A percentile compares a stretch with the other conserved stretches of the same genome.
phyloP scores from a whole-genome alignment of 257 asterid genomes.

The Fraxinus anomala region DNA sequence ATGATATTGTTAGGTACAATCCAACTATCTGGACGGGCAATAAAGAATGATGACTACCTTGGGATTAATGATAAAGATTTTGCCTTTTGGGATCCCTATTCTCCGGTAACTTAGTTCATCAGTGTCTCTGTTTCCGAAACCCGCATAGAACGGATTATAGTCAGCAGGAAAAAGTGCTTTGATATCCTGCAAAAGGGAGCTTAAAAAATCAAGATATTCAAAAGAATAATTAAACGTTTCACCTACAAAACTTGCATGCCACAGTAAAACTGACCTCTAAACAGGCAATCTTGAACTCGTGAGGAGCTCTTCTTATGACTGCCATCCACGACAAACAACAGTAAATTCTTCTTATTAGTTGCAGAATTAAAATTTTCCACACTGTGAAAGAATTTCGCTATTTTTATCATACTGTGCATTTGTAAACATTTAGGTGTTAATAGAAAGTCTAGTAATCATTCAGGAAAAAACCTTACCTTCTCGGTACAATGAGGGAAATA shows the following conservation, averaged over 20 bases:
- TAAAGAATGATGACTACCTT: slow-evolving; percentile 50
- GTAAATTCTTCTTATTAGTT: neutral
- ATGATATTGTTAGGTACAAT: too few species aligned
- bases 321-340: slow-evolving; percentile 31
- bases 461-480: slow-evolving; percentile 58
- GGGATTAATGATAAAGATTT: slow-evolving; percentile 95
- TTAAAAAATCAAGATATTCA: neutral
- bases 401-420: neutral
- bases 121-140: slow-evolving; percentile 96
- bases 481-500: slow-evolving; percentile 89
- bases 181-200: slow-evolving; percentile 65
- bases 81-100: slow-evolving; percentile 98
- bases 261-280: slow-evolving; percentile 65
- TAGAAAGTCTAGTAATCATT: neutral
- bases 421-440: neutral
- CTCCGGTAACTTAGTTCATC: slow-evolving; percentile 98
- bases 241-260: neutral
- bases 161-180: slow-evolving; percentile 95
- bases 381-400: neutral
- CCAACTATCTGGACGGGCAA: neutral
- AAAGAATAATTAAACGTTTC: neutral
- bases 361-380: neutral
- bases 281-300: slow-evolving; percentile 97
- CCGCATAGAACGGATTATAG: slow-evolving; percentile 95
- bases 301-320: slow-evolving; percentile 99